A percentile compares a stretch with the other conserved stretches of the same genome.
Conservation (phyloP, 2,329 filamentous ascomycete genomes). For the Tolypocladium tropicale region DNA sequence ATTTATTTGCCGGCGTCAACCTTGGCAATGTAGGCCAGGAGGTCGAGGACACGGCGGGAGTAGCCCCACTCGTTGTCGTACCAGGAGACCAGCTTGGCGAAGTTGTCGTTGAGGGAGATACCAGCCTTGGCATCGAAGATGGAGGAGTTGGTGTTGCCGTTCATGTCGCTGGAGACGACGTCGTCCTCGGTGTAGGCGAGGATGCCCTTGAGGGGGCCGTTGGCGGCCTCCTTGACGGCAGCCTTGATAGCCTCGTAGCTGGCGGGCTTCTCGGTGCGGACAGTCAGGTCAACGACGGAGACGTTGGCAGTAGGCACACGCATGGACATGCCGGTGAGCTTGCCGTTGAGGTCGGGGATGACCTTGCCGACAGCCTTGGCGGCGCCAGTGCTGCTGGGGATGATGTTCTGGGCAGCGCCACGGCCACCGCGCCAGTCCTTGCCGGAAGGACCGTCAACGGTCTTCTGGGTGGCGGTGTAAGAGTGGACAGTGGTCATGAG, state of each 20-base stretch:
- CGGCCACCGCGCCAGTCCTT: slow-evolving; percentile 99
- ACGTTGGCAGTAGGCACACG: slow-evolving; percentile 98
- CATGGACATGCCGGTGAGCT: slow-evolving; percentile 99
- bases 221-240: slow-evolving; percentile 76
- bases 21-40: slow-evolving; percentile 69
- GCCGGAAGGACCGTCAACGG: slow-evolving; percentile 89
- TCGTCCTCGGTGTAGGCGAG: slow-evolving; percentile 96
- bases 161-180: slow-evolving; percentile 86
- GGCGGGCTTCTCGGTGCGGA: slow-evolving; percentile 84
- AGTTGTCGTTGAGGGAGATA: slow-evolving; percentile 97
- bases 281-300: slow-evolving; percentile 95
- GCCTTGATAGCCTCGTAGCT: slow-evolving; percentile 81
- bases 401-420: slow-evolving; percentile 99
- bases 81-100: slow-evolving; percentile 97
- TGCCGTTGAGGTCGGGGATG: slow-evolving; percentile 95
- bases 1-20: slow-evolving; percentile 52
- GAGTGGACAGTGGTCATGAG: slow-evolving; percentile 99
- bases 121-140: slow-evolving; percentile 99
- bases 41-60: slow-evolving; percentile 87
- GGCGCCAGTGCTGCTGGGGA: slow-evolving; percentile 96
- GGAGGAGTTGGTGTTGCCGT: slow-evolving; percentile 86
- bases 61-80: slow-evolving; percentile 99
- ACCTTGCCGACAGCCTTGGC: slow-evolving; percentile 99
- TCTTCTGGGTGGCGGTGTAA: slow-evolving; percentile 99
- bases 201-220: slow-evolving; percentile 80